Evolutionary conservation across 148 eudicot genomes (phyloP), one percentile per base, ranked within the genome.

Genomic region (Rhododendron henanense): DNA sequence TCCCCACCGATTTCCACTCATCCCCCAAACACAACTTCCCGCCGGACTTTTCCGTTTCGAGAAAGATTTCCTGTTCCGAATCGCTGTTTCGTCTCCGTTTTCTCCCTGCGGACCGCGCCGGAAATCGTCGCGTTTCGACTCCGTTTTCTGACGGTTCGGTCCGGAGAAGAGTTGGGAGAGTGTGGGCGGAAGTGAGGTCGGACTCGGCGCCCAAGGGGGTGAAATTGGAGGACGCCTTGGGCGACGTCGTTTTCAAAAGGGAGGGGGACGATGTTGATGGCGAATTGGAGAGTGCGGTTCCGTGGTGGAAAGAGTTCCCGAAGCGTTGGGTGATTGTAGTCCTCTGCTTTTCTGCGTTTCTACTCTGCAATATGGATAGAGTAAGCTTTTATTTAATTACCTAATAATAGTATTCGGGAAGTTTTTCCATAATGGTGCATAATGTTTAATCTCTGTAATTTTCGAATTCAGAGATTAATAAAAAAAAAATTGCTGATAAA

Each of bases 291-390:
- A 85, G 25, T 53, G 82, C 73, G 83, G 77, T 83, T 78, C 87
- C 90, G 31, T 95, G 98, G 99, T 93, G 94, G 96, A 90, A 94
- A 81, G 90, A 93, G 94, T 94, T 96, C 83, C 99, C 99, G 0
- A 96, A 94, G 84, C 93, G 99, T 19, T 96, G 98, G 97, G 87
- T 89, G 61, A 96, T 96, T 81, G 99, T 96, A 48, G 39, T 95
- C 28, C 87, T 96, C 82, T 96, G 99, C 83, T 95, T 93, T 90
- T 94, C 99, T 0, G 97, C 99, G 69, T 96, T 96, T 84, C 94
- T 96, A 23, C 98, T 96, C 35, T 96, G 99, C 91, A 96, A 96
- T 77, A 96, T 96, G 99, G 99, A 96, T 89, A 90, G 99, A 88
- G 99, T 96, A 93, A 90, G 90, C 82, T 67, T 45, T 4, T 10